A percentile compares a stretch with the other conserved stretches of the same genome.
phyloP scores from a whole-genome alignment of 768 basidiomycete species.

The Trametes gibbosa region DNA sequence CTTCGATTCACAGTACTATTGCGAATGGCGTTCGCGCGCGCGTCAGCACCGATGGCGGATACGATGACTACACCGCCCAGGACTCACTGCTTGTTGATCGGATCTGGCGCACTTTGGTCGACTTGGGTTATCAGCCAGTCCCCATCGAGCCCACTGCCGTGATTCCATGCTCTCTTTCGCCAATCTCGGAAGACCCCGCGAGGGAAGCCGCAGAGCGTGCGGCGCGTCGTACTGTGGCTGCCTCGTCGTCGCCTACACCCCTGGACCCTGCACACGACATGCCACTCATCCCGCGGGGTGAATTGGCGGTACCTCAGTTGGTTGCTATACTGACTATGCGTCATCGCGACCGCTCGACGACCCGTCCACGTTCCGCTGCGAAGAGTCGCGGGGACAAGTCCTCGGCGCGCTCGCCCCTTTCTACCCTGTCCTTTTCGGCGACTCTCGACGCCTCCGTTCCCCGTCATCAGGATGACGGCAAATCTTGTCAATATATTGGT shows the following conservation, averaged over 20 bases:
- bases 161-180: neutral
- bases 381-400: neutral
- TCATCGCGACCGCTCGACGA: constrained; percentile 22
- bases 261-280: constrained; percentile 6
- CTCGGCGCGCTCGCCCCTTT: constrained; percentile 10
- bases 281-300: neutral
- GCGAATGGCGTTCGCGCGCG: constrained; percentile 20
- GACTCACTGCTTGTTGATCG: constrained; percentile 33
- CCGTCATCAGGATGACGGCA: constrained; percentile 12
- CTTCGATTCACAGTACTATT: constrained; percentile 37
- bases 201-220: constrained; percentile 14
- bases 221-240: constrained; percentile 7
- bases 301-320: constrained; percentile 25
- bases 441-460: neutral
- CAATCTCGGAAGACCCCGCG: neutral
- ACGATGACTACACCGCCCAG: constrained; percentile 26
- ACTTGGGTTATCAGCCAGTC: constrained; percentile 30
- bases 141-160: neutral
- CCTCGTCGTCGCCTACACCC: neutral
- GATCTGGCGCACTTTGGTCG: constrained; percentile 32
- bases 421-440: neutral
- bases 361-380: constrained; percentile 18
- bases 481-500: neutral
- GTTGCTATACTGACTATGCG: constrained; percentile 29
- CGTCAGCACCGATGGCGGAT: neutral